phyloP scores from a whole-genome alignment of 2,329 filamentous ascomycete species.

The Polychaeton citri region DNA sequence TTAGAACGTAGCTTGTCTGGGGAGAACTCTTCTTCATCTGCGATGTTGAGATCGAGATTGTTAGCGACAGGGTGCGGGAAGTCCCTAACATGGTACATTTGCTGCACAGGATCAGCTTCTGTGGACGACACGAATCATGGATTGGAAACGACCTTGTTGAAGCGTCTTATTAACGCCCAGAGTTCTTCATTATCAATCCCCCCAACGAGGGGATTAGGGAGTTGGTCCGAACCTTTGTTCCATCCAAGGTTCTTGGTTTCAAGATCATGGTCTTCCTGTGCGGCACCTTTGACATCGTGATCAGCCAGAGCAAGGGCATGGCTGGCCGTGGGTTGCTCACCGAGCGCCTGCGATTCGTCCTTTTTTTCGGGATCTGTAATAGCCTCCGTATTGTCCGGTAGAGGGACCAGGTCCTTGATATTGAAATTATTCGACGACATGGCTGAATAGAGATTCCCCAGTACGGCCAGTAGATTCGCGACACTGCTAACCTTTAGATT shows the following conservation, averaged over 20 bases:
- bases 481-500: too few relatives aligned
- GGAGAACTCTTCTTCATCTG: conserved; percentile 72
- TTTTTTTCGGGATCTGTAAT: conserved; percentile 19
- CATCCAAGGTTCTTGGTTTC: conserved; percentile 58
- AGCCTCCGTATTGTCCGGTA: conserved; percentile 18
- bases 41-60: conserved; percentile 64
- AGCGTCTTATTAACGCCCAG: conserved; percentile 58
- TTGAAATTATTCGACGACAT: not conserved
- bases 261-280: conserved; percentile 27
- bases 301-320: conserved; percentile 34
- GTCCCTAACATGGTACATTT: conserved; percentile 60
- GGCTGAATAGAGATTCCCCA: too few relatives aligned
- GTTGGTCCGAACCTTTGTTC: conserved; percentile 46
- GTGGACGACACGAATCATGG: not conserved
- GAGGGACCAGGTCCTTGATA: conserved; percentile 19
- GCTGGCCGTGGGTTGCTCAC: conserved; percentile 31
- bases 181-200: conserved; percentile 60
- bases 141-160: conserved; percentile 49
- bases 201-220: conserved; percentile 48
- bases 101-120: conserved; percentile 26
- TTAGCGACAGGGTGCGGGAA: conserved; percentile 47
- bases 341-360: conserved; percentile 19
- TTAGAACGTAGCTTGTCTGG: conserved; percentile 71
- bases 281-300: conserved; percentile 34
- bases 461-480: too few relatives aligned